phyloP scores from a whole-genome alignment of 2,329 filamentous ascomycete genomes.

The Colletotrichum eleusines region DNA sequence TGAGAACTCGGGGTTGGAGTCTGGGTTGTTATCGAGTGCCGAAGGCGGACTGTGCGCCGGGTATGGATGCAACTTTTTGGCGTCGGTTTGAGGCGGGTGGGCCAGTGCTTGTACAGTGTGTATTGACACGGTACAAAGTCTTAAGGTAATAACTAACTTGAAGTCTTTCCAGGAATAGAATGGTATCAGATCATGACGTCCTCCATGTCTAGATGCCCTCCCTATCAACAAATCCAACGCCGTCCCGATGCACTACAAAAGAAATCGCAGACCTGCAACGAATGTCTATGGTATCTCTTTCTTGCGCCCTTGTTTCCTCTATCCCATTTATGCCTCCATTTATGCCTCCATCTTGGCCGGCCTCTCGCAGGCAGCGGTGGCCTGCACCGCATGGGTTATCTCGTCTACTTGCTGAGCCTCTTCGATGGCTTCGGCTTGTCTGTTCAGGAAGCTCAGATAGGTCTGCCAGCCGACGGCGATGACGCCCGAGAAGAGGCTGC shows the following conservation, averaged over 20 bases:
- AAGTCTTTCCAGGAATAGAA: constrained; percentile 16
- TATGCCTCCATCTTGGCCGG: constrained; percentile 32
- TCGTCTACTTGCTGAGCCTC: constrained; percentile 29
- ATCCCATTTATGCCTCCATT: too few relatives aligned
- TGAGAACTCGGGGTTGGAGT: constrained; percentile 18
- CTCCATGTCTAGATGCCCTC: constrained; percentile 20
- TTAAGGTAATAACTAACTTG: too few relatives aligned
- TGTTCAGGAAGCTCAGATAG: constrained; percentile 85
- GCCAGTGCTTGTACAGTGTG: constrained; percentile 15
- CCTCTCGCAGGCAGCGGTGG: constrained; percentile 14
- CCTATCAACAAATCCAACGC: constrained; percentile 27
- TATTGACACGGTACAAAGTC: constrained; percentile 2
- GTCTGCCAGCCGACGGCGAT: constrained; percentile 94
- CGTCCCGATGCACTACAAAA: constrained; percentile 35
- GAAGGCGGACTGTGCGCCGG: constrained; percentile 14
- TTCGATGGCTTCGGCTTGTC: constrained; percentile 70
- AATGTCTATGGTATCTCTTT: constrained; percentile 3
- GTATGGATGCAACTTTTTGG: constrained; percentile 24
- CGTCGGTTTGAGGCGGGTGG: constrained; percentile 11
- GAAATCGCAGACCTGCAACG: constrained; percentile 8
- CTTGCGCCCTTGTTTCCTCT: neutral
- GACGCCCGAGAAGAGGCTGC: constrained; percentile 82
- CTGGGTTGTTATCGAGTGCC: constrained; percentile 22
- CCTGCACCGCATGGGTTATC: constrained; percentile 30
- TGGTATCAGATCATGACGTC: constrained; percentile 35